Conservation (phyloP, 495 filamentous ascomycete genomes). For the Pyrenopolyporus hunteri region DNA sequence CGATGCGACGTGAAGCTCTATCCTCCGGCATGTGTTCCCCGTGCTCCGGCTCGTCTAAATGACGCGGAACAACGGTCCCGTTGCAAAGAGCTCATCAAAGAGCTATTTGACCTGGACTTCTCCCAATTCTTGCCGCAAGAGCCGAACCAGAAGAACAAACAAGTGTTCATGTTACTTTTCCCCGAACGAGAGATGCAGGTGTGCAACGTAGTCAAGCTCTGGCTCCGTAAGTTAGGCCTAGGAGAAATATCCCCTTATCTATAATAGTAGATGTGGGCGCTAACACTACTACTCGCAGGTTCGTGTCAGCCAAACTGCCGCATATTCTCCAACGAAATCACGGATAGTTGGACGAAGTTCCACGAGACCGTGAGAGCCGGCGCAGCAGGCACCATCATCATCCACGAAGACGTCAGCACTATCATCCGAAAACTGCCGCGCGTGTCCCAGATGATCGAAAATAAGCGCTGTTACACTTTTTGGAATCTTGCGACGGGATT, state of each 20-base stretch:
- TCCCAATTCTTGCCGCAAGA: constrained; percentile 32
- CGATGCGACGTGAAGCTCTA: constrained; percentile 15
- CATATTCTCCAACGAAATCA: constrained; percentile 37
- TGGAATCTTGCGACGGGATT: constrained; percentile 39
- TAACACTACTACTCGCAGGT: constrained; percentile 27
- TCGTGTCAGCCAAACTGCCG: constrained; percentile 34
- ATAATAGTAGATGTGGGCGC: background rate
- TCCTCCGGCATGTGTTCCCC: constrained; percentile 27
- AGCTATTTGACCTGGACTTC: constrained; percentile 30
- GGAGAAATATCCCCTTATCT: background rate
- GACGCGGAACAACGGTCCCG: constrained; percentile 8
- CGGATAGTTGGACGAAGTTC: constrained; percentile 36
- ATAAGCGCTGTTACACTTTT: constrained; percentile 36
- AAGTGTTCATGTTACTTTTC: constrained; percentile 40
- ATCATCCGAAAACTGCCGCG: constrained; percentile 27
- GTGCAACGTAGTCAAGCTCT: constrained; percentile 38
- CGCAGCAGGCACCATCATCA: constrained; percentile 38
- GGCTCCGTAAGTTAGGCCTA: constrained; percentile 39
- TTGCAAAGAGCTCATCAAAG: constrained; percentile 21
- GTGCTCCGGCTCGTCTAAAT: constrained; percentile 11
- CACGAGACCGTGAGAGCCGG: constrained; percentile 38
- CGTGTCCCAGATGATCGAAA: constrained; percentile 27
- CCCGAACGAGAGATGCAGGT: constrained; percentile 31
- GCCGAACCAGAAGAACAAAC: constrained; percentile 22
- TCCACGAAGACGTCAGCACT: constrained; percentile 34